phyloP scores from a whole-genome alignment of 1,284 basidiomycete genomes.

The Thelephora terrestris region DNA sequence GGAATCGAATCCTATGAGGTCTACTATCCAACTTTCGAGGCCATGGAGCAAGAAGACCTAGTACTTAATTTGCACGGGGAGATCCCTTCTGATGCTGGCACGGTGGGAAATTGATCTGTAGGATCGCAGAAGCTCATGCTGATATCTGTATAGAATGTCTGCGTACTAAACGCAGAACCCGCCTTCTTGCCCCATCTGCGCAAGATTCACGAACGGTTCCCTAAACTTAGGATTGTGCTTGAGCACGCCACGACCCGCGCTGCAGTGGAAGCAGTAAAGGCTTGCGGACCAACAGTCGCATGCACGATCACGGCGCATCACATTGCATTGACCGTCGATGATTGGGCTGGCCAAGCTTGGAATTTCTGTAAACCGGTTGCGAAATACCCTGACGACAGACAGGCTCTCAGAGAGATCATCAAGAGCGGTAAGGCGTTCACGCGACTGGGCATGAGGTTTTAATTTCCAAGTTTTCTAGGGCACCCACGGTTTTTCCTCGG shows the following conservation, averaged over 20 bases:
- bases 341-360: conserved; percentile 95
- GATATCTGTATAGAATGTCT: conserved; percentile 57
- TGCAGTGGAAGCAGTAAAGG: conserved; percentile 86
- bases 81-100: conserved; percentile 80
- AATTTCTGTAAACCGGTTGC: conserved; percentile 99
- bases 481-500: conserved; percentile 97
- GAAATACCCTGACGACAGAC: conserved; percentile 88
- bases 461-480: conserved; percentile 27
- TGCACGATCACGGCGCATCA: conserved; percentile 99
- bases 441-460: not conserved
- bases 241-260: conserved; percentile 98
- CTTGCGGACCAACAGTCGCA: conserved; percentile 81
- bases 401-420: conserved; percentile 78
- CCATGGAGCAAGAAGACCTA: conserved; percentile 90
- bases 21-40: conserved; percentile 92
- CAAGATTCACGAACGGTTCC: conserved; percentile 79
- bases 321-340: conserved; percentile 88
- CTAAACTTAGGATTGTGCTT: conserved; percentile 90
- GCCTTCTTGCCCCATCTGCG: conserved; percentile 85
- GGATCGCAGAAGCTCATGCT: conserved; percentile 1
- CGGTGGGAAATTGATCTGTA: conserved; percentile 36
- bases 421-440: conserved; percentile 48
- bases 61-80: conserved; percentile 98
- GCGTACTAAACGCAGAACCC: conserved; percentile 91
- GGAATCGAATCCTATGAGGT: conserved; percentile 95